Conservation (phyloP, 306 rosid species). For the Vigna unguiculata region DNA sequence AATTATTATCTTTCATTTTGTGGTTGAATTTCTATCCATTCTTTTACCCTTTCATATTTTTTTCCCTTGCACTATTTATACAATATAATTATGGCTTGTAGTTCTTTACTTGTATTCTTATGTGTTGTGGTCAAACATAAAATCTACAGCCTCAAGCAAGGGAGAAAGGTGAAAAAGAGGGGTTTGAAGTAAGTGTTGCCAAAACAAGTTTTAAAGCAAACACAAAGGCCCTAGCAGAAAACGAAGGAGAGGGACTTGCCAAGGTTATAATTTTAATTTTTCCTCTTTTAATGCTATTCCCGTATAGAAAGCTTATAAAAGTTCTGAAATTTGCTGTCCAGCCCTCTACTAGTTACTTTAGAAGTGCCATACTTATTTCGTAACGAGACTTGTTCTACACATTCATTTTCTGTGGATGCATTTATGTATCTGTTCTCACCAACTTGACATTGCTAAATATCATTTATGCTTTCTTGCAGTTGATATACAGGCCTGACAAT, state of each 20-base stretch:
- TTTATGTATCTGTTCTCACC: constrained; percentile 14
- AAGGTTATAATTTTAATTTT: constrained; percentile 61
- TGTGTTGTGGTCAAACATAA: constrained; percentile 36
- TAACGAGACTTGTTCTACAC: constrained; percentile 15
- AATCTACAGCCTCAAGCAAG: constrained; percentile 93
- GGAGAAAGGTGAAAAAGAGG: constrained; percentile 83
- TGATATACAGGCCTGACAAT: constrained; percentile 97
- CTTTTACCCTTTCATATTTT: constrained; percentile 7
- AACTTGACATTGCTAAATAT: constrained; percentile 36
- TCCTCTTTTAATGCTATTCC: constrained; percentile 32
- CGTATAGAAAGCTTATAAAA: not conserved
- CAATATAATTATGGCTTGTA: constrained; percentile 11
- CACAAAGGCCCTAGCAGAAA: constrained; percentile 97
- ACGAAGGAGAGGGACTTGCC: constrained; percentile 98
- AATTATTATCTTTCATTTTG: constrained; percentile 9
- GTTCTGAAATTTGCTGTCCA: constrained; percentile 7
- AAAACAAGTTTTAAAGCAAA: constrained; percentile 99
- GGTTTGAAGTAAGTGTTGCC: constrained; percentile 87
- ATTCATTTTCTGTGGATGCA: constrained; percentile 30
- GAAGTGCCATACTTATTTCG: constrained; percentile 9
- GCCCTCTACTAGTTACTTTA: constrained; percentile 1
- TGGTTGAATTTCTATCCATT: constrained; percentile 21
- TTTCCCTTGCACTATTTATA: not conserved
- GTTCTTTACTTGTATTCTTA: constrained; percentile 29
- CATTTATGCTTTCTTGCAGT: constrained; percentile 58